phyloP scores from a whole-genome alignment of 2,329 filamentous ascomycete species.

The Penicillium sp. region DNA sequence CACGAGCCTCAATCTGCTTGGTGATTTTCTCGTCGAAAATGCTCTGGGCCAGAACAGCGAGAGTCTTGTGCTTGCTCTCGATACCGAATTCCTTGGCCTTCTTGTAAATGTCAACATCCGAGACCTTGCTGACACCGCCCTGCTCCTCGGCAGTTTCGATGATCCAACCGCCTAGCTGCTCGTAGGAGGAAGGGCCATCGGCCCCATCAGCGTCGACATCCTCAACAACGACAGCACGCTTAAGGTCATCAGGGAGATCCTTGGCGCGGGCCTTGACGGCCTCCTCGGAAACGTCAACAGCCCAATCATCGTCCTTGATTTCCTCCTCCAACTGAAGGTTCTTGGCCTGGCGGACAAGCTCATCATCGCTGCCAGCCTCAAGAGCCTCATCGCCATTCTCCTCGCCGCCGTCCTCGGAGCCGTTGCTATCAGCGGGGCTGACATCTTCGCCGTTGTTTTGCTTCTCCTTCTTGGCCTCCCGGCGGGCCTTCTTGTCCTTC shows the following conservation, averaged over 20 bases:
- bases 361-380: slow-evolving; percentile 83
- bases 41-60: slow-evolving; percentile 87
- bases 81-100: slow-evolving; percentile 97
- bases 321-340: slow-evolving; percentile 70
- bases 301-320: slow-evolving; percentile 87
- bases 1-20: slow-evolving; percentile 81
- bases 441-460: slow-evolving; percentile 58
- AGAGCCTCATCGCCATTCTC: slow-evolving; percentile 66
- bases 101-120: slow-evolving; percentile 88
- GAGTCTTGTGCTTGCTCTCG: slow-evolving; percentile 88
- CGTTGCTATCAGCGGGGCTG: slow-evolving; percentile 66
- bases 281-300: slow-evolving; percentile 92
- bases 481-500: slow-evolving; percentile 84
- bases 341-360: slow-evolving; percentile 72
- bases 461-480: slow-evolving; percentile 74
- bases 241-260: slow-evolving; percentile 90
- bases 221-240: slow-evolving; percentile 81
- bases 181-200: slow-evolving; percentile 77
- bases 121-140: slow-evolving; percentile 73
- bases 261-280: slow-evolving; percentile 93
- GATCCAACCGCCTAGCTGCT: slow-evolving; percentile 92
- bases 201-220: slow-evolving; percentile 78
- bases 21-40: slow-evolving; percentile 89
- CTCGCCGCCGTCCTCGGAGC: slow-evolving; percentile 56
- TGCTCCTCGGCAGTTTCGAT: slow-evolving; percentile 67